phyloP scores from a whole-genome alignment of 306 rosid species.

The Sechiopsis laciniata region DNA sequence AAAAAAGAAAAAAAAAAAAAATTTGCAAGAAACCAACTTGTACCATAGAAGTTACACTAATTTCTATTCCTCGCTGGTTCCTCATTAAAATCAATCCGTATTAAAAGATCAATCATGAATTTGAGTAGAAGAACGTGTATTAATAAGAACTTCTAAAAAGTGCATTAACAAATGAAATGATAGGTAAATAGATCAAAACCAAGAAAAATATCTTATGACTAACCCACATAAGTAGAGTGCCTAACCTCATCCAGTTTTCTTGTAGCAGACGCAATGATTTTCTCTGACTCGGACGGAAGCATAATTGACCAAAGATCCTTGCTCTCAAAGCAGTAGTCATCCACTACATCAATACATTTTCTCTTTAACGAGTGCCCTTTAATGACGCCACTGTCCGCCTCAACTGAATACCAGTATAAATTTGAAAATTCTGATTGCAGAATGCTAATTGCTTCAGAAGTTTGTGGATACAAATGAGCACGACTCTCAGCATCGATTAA shows the following conservation, averaged over 20 bases:
- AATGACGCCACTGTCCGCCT: constrained; percentile 58
- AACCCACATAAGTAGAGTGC: not conserved
- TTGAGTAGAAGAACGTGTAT: not conserved
- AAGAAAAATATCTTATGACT: too few relatives aligned
- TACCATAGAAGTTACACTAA: not conserved
- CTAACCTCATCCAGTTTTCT: constrained; percentile 74
- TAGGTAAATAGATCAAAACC: too few relatives aligned
- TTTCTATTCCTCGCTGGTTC: not conserved
- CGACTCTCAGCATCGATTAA: constrained; percentile 51
- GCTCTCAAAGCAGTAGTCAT: constrained; percentile 71
- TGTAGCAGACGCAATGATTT: constrained; percentile 62
- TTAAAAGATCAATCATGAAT: not conserved
- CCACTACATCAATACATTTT: constrained; percentile 45
- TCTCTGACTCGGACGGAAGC: constrained; percentile 90
- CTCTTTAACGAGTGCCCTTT: constrained; percentile 81
- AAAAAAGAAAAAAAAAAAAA: not conserved
- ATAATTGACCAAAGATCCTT: constrained; percentile 79
- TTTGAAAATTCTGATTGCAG: constrained; percentile 65
- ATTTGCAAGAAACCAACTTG: not conserved
- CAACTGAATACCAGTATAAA: constrained; percentile 91
- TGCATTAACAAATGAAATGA: too few relatives aligned
- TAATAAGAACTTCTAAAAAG: not conserved
- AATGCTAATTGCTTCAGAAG: constrained; percentile 65
- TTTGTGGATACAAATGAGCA: constrained; percentile 78
- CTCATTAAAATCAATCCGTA: not conserved